phyloP scores from a whole-genome alignment of 2,329 filamentous ascomycete species.

The Dactylellina drechsleri region DNA sequence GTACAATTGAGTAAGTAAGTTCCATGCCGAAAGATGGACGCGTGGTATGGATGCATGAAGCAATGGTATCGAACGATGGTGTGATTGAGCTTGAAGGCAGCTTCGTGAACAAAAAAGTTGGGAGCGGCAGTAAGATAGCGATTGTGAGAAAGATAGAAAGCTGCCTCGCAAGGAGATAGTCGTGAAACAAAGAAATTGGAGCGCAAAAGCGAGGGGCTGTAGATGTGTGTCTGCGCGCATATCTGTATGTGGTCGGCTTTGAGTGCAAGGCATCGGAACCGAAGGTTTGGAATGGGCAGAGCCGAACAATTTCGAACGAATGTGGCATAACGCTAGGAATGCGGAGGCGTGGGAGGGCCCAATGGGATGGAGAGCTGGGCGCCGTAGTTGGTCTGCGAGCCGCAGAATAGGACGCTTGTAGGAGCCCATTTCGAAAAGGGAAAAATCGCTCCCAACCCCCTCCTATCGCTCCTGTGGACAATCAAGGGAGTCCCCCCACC shows the following conservation, averaged over 20 bases:
- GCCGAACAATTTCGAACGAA: conserved; percentile 18
- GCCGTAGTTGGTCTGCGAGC: background rate
- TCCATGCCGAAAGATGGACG: conserved; percentile 6
- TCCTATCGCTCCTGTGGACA: background rate
- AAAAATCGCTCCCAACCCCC: background rate
- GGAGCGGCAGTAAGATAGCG: background rate
- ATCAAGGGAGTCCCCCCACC: background rate
- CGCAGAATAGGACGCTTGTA: background rate
- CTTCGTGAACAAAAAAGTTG: background rate
- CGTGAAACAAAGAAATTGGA: background rate
- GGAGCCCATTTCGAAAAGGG: background rate
- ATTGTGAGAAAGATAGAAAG: background rate
- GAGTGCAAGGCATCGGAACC: conserved; percentile 12
- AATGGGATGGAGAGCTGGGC: background rate
- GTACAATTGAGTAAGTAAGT: conserved; percentile 21
- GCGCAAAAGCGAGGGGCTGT: background rate
- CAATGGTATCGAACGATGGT: conserved; percentile 2
- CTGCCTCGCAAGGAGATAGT: background rate
- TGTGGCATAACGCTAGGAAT: conserved; percentile 39
- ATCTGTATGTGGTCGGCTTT: too few species aligned
- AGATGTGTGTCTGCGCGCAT: background rate
- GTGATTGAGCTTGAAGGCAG: background rate
- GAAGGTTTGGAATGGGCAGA: conserved; percentile 20
- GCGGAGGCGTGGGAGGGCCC: conserved; percentile 8
- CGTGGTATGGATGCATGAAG: background rate